Percentiles rank a stretch among this genome's conserved stretches.
These are phyloP conservation scores for Neocucurbitaria cava DNA, from an alignment of 2,329 filamentous ascomycete species.

Conservation along the genomic window DNA sequence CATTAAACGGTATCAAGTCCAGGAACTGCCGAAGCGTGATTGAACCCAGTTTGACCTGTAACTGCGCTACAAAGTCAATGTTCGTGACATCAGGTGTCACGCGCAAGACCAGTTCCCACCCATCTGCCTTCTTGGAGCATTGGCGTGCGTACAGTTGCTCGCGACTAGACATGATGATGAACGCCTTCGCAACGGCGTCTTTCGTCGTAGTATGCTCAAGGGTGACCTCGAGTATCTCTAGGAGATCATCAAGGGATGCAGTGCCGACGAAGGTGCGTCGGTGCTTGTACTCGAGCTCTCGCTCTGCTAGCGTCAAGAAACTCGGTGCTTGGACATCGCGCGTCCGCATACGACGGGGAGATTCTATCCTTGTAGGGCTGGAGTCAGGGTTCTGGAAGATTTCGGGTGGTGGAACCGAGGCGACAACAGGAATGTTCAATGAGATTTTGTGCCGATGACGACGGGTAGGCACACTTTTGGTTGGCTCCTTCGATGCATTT, in stretches of 20 bases:
- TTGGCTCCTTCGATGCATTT: neutral
- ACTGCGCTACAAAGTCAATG: conserved; percentile 26
- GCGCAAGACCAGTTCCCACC: conserved; percentile 33
- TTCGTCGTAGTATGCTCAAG: conserved; percentile 13
- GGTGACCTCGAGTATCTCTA: conserved; percentile 27
- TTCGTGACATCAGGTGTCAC: conserved; percentile 18
- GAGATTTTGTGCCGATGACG: conserved; percentile 18
- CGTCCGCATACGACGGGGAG: neutral
- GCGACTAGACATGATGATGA: conserved; percentile 22
- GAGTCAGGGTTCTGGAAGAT: neutral
- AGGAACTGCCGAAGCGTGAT: conserved; percentile 32
- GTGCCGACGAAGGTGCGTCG: conserved; percentile 43
- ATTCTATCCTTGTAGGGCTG: neutral
- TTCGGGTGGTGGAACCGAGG: neutral
- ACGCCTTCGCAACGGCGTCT: conserved; percentile 23
- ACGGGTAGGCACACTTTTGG: neutral
- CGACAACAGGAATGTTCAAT: conserved; percentile 17
- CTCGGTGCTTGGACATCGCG: neutral
- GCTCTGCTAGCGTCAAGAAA: conserved; percentile 14
- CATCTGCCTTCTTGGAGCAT: conserved; percentile 13
- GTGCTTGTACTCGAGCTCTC: conserved; percentile 37
- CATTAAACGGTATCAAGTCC: conserved; percentile 25
- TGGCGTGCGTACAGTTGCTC: conserved; percentile 36
- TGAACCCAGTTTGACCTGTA: conserved; percentile 31
- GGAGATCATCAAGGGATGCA: conserved; percentile 33